These are phyloP conservation scores for Helicostylum pulchrum DNA, from an alignment of 192 early-diverging fungal species.

Conservation along the genomic window DNA sequence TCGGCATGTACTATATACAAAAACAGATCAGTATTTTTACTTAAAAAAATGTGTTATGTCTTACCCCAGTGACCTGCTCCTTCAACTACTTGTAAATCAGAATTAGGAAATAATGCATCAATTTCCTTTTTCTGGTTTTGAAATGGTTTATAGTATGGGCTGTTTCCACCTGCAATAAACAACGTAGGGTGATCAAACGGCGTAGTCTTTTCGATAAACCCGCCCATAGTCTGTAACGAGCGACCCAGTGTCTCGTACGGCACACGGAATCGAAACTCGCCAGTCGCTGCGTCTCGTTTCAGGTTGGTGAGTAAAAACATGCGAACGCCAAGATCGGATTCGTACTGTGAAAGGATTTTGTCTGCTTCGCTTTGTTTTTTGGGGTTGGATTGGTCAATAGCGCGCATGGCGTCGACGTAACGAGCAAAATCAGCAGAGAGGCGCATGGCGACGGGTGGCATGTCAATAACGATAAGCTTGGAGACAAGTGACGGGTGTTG, in stretches of 20 bases:
- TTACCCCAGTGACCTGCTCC: slow-evolving; percentile 87
- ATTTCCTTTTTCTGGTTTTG: slow-evolving; percentile 51
- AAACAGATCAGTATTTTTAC: no score
- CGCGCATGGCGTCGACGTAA: slow-evolving; percentile 57
- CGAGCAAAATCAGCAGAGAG: slow-evolving; percentile 53
- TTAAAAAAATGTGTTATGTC: neutral
- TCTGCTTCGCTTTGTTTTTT: slow-evolving; percentile 62
- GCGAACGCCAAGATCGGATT: slow-evolving; percentile 54
- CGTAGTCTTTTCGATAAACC: slow-evolving; percentile 43
- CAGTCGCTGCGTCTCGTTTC: slow-evolving; percentile 38
- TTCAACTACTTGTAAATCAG: slow-evolving; percentile 62
- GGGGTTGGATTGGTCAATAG: slow-evolving; percentile 48
- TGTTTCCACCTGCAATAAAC: slow-evolving; percentile 77
- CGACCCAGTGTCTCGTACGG: slow-evolving; percentile 68
- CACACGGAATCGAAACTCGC: slow-evolving; percentile 62
- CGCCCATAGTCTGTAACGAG: slow-evolving; percentile 49
- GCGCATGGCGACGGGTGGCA: slow-evolving; percentile 51
- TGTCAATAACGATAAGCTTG: slow-evolving; percentile 70
- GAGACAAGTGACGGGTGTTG: slow-evolving; percentile 44
- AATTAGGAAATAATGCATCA: slow-evolving; percentile 66
- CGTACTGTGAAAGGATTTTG: slow-evolving; percentile 46
- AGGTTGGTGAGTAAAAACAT: slow-evolving; percentile 93
- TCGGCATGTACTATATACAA: no score
- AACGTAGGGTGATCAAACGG: slow-evolving; percentile 62
- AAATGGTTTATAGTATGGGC: slow-evolving; percentile 62